Evolutionary conservation across 495 filamentous ascomycete species (phyloP).

Genomic region (Rhypophila decipiens): DNA sequence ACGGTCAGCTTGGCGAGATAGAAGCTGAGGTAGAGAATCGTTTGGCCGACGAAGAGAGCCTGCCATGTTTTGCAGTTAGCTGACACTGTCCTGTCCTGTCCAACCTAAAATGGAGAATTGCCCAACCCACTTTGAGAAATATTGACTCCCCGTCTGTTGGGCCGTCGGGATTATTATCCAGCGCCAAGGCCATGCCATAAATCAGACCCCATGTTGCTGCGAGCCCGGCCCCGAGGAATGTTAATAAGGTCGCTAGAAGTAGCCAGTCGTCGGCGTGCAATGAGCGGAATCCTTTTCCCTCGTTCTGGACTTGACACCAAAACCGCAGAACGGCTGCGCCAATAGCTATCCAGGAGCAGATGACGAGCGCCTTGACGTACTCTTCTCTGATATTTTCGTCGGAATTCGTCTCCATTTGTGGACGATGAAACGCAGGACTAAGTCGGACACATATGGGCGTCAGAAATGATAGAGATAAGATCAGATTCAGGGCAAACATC

Average conservation of each 20-base stretch:
- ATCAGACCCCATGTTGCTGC: background rate
- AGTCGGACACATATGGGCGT: too few relatives aligned
- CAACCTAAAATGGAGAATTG: too few relatives aligned
- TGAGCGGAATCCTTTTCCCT: too few relatives aligned
- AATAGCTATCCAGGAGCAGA: background rate
- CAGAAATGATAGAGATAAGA: too few relatives aligned
- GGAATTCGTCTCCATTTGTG: background rate
- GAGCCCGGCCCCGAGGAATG: background rate
- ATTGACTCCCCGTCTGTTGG: too few relatives aligned
- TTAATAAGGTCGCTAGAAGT: background rate
- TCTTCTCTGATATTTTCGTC: background rate
- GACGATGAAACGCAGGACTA: background rate
- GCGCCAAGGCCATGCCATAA: too few relatives aligned
- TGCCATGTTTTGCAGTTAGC: too few relatives aligned
- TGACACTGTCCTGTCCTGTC: too few relatives aligned
- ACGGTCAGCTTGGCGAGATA: background rate
- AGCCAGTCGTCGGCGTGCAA: background rate
- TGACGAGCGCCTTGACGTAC: background rate
- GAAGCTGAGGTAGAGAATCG: background rate
- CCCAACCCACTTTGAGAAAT: too few relatives aligned
- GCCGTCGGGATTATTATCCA: too few relatives aligned
- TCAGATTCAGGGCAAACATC: too few relatives aligned
- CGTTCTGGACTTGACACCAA: background rate
- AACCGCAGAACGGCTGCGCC: background rate
- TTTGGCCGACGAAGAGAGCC: too few relatives aligned